These are phyloP conservation scores for Plasmodium inui DNA, from an alignment of 169 alveolate genomes.

Conservation along the genomic window DNA sequence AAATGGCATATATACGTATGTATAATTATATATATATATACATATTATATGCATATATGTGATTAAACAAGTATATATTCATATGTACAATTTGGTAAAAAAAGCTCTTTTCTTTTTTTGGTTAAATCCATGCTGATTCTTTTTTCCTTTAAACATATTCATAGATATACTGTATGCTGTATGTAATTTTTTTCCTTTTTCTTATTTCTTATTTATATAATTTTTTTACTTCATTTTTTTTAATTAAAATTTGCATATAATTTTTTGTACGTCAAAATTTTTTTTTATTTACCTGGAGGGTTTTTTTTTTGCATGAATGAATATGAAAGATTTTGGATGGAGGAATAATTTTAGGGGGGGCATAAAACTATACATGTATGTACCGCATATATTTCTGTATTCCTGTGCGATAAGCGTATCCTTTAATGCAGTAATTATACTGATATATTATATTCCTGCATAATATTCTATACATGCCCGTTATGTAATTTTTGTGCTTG, in stretches of 20 bases:
- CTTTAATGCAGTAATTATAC: neutral
- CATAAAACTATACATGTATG: neutral
- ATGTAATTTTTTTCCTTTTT: neutral
- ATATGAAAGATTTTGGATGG: neutral
- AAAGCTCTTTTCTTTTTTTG: neutral
- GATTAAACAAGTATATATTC: neutral
- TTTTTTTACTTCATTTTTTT: neutral
- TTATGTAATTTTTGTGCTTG: neutral
- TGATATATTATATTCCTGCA: neutral
- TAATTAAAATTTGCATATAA: neutral
- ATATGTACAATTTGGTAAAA: neutral
- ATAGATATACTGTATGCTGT: neutral
- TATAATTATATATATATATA: neutral
- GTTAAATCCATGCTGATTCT: neutral
- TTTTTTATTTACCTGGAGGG: neutral
- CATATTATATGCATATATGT: neutral
- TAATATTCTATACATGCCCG: neutral
- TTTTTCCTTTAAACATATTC: neutral
- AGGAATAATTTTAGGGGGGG: neutral
- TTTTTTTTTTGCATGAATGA: neutral
- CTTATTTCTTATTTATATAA: neutral
- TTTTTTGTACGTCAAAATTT: neutral
- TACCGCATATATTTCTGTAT: neutral
- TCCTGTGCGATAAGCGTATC: neutral
- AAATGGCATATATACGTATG: neutral